A percentile compares a stretch with the other conserved stretches of the same genome.
These are phyloP conservation scores for Neurospora discreta DNA, from an alignment of 495 filamentous ascomycete species.

Conservation along the genomic window DNA sequence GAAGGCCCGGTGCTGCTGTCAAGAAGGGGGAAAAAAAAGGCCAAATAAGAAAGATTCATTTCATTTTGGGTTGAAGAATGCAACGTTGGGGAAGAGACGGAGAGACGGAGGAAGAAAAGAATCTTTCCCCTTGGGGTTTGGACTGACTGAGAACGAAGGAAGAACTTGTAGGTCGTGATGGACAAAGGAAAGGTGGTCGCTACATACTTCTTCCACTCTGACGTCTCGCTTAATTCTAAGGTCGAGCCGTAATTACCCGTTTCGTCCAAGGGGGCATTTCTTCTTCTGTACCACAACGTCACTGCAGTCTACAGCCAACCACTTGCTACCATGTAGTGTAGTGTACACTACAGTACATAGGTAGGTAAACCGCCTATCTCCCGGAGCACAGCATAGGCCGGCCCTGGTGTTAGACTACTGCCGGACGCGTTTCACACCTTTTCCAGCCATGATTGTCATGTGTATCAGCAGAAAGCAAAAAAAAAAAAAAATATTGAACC, in stretches of 20 bases:
- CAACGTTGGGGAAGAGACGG: neutral
- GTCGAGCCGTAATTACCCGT: neutral
- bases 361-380: neutral
- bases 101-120: too few relatives aligned
- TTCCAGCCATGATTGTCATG: neutral
- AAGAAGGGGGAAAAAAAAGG: neutral
- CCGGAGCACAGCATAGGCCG: neutral
- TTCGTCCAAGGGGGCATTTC: neutral
- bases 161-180: too few relatives aligned
- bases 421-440: neutral
- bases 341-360: too few relatives aligned
- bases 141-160: too few relatives aligned
- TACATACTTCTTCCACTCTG: too few relatives aligned
- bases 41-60: neutral
- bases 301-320: neutral
- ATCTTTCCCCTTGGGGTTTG: neutral
- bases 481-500: neutral
- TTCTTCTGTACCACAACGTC: neutral
- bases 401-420: neutral
- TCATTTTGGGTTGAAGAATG: neutral
- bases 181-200: too few relatives aligned
- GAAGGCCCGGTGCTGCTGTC: neutral
- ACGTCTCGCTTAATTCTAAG: neutral
- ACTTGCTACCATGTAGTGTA: neutral
- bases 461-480: neutral